Evolutionary conservation across 176 grass and related monocot genomes (phyloP), one percentile per base, ranked within the genome.

Genomic region (Dactylis glomerata): DNA sequence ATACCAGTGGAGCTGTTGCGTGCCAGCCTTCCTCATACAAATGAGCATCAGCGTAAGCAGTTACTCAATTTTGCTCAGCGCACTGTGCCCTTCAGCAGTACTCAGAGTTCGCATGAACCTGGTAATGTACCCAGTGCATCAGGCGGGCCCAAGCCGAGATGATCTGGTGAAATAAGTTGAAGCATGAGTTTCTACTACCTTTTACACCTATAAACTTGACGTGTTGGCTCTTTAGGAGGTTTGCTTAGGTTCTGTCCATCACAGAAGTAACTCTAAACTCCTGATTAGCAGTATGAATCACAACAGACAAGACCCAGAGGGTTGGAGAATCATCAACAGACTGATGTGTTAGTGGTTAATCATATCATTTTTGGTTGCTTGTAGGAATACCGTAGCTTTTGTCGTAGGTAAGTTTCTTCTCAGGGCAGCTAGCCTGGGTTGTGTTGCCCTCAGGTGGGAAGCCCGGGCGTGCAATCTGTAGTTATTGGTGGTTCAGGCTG

Each of bases 11-110:
- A 97, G 55, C 73, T 97, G 76, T 59, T 97, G 41, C 83, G 94
- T 77, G 94, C 94, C 38, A 92, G 94, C 62, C 88, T 97, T 82
- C 94, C 94, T 70, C 92, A 97, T 65, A 97, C 94, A 74, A 78
- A 97, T 62, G 94, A 92, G 80, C 56, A 77, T 71, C 92, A 97
- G 68, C 87, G 89, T 12, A 85, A 81, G 59, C 22, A 88, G 61
- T 79, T 97, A 79, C 85, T 88, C 57, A 87, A 85, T 82, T 97
- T 97, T 57, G 92, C 92, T 19, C 87, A 92, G 67, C 78, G 87
- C 13, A 85, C 85, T 8, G 78, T 97, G 40, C 83, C 89, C 30
- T 51, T 84, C 15, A 49, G 51, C 71, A 80, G 77, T 20, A 12
- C 82, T 46, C 85, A 36, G 70, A 83, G n/a, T 59, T 73, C 85